Conservation (phyloP, 148 eudicot species). For the Vaccinium darrowii region DNA sequence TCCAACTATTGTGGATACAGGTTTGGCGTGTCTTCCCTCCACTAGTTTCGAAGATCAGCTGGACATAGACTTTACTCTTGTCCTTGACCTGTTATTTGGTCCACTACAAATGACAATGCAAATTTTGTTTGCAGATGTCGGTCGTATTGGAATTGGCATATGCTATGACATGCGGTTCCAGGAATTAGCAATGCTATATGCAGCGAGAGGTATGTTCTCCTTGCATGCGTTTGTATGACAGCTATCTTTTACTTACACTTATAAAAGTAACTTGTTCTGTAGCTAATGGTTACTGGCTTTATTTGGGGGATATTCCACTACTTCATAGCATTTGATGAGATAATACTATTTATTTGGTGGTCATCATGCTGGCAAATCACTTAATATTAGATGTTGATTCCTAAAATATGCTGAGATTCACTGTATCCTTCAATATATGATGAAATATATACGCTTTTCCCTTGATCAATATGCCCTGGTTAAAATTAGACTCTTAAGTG, state of each 20-base stretch:
- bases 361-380: neutral
- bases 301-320: neutral
- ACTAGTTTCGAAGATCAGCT: neutral
- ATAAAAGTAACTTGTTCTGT: neutral
- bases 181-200: constrained; percentile 72
- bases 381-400: neutral
- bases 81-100: neutral
- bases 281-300: neutral
- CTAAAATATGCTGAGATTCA: neutral
- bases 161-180: constrained; percentile 87
- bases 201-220: constrained; percentile 66
- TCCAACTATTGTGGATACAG: constrained; percentile 83
- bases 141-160: constrained; percentile 85
- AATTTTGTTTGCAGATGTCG: constrained; percentile 58
- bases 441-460: neutral
- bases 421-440: neutral
- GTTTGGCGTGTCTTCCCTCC: constrained; percentile 32
- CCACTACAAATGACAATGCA: neutral
- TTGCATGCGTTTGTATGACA: neutral
- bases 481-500: neutral
- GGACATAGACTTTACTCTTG: neutral
- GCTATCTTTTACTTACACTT: neutral
- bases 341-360: neutral
- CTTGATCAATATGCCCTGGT: neutral
- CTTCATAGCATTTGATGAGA: neutral